Base-by-base conservation (phyloP, 2,329 filamentous ascomycete genomes). In the Beauveria rudraprayagi region DNA sequence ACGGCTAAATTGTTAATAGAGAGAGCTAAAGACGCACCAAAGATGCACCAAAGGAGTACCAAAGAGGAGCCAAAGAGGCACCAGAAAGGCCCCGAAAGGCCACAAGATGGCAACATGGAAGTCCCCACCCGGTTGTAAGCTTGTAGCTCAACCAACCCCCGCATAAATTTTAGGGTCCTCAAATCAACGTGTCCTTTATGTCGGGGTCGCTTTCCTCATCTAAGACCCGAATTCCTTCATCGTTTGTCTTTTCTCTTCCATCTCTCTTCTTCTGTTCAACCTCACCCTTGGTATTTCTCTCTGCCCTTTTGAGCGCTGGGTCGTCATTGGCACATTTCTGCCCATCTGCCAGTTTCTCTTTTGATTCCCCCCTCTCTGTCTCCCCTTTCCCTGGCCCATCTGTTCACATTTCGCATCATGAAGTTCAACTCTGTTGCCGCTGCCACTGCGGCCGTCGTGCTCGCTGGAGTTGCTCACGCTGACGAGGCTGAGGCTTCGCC, bases 361-460 rank as follows among this genome's bases (percentile, higher is more conserved):
- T 66, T 67, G 78, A 40, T 69, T 73, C 37, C 70, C 58, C 43
- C 55, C 55, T 41, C 55, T 41, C 60, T 55, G 30, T 40, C 48
- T 52, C 54, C 9, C 56, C 40, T 50, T 34, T 34, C 14, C 30
- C 62, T 57, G 41, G 41, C 52, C 56, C 19, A 40, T 41, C 16
- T 52, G 46, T 37, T n/a, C 46, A 47, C 17, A 34, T 26, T 19
- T 60, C 24, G 55, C 82, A 86, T 72, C 72, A 95, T 96, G 91
- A 91, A 89, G 85, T 86, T 96, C 78, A 88, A 89, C 78, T 81
- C 89, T 75, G 85, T 89, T 72, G 84, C 91, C 70, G 88, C 88
- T 67, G 85, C 89, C 67, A 83, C 89, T 71, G 88, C 90, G 73
- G 89, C 90, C 70, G 85, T 89, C 64, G 65, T 91, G 67, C 76